phyloP scores from a whole-genome alignment of 371 early-diverging fungal genomes.

The Batkoa obscura region DNA sequence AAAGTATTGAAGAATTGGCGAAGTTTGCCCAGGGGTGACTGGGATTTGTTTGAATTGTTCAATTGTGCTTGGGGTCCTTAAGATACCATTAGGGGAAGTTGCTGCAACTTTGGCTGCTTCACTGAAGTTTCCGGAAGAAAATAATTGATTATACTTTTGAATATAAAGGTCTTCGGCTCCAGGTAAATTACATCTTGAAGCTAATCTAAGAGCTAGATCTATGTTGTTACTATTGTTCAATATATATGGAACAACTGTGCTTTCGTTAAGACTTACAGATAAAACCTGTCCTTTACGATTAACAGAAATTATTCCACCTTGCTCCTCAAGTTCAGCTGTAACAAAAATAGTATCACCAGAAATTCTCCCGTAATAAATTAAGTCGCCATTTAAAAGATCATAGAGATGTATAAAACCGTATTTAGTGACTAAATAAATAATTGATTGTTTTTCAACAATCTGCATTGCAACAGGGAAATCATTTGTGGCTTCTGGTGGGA shows the following conservation, averaged over 20 bases:
- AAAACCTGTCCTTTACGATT: conserved; percentile 94
- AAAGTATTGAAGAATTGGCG: conserved; percentile 94
- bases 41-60: conserved; percentile 80
- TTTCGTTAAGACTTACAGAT: conserved; percentile 77
- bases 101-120: conserved; percentile 96
- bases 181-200: conserved; percentile 75
- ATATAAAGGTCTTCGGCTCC: conserved; percentile 88
- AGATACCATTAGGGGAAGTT: conserved; percentile 80
- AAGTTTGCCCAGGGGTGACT: conserved; percentile 56
- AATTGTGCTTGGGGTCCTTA: conserved; percentile 88
- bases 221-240: conserved; percentile 60
- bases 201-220: conserved; percentile 77
- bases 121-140: conserved; percentile 51
- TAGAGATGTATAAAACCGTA: conserved; percentile 94
- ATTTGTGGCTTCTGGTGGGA: conserved; percentile 80
- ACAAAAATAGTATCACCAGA: conserved; percentile 93
- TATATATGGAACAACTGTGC: conserved; percentile 75
- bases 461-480: conserved; percentile 98
- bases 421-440: conserved; percentile 89
- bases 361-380: conserved; percentile 92
- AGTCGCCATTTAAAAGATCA: conserved; percentile 80
- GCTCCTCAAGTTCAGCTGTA: conserved; percentile 72
- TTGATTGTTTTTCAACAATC: conserved; percentile 71
- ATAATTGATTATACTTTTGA: conserved; percentile 68
- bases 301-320: conserved; percentile 80